phyloP scores from a whole-genome alignment of 2,329 filamentous ascomycete species.

The Stemphylium beticola region DNA sequence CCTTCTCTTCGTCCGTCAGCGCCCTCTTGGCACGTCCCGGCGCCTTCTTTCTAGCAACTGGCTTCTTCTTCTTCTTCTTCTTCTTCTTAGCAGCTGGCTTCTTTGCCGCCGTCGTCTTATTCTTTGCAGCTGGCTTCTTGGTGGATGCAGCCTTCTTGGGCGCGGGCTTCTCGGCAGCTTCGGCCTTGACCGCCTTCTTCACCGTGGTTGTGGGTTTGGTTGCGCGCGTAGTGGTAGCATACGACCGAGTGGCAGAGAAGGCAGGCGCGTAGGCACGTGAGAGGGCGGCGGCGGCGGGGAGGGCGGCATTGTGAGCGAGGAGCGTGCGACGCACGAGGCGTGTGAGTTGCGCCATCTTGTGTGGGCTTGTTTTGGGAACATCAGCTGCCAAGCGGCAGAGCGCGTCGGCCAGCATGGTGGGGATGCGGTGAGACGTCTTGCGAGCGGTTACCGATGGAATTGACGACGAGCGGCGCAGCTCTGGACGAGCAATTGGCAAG shows the following conservation, averaged over 20 bases:
- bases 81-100: slow-evolving; percentile 24
- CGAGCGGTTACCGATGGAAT: slow-evolving; percentile 10
- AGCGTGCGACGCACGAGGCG: slow-evolving; percentile 35
- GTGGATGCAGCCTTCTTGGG: slow-evolving; percentile 33
- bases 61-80: slow-evolving; percentile 27
- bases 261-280: slow-evolving; percentile 33
- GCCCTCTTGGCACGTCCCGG: slow-evolving; percentile 26
- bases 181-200: slow-evolving; percentile 37
- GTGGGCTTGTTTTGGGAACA: slow-evolving; percentile 43
- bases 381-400: slow-evolving; percentile 46
- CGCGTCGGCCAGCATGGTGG: slow-evolving; percentile 44
- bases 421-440: slow-evolving; percentile 1
- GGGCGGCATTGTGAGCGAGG: slow-evolving; percentile 30
- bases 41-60: slow-evolving; percentile 21
- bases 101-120: slow-evolving; percentile 11
- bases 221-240: slow-evolving; percentile 41
- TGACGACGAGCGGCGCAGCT: slow-evolving; percentile 23
- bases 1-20: slow-evolving; percentile 39
- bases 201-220: slow-evolving; percentile 44
- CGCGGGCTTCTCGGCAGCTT: slow-evolving; percentile 29
- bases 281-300: slow-evolving; percentile 26
- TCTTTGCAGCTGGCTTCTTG: slow-evolving; percentile 33
- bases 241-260: slow-evolving; percentile 34
- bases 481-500: slow-evolving; percentile 25
- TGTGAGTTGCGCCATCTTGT: slow-evolving; percentile 45